phyloP scores from a whole-genome alignment of 2,329 filamentous ascomycete species.

The Trichoderma koningii region DNA sequence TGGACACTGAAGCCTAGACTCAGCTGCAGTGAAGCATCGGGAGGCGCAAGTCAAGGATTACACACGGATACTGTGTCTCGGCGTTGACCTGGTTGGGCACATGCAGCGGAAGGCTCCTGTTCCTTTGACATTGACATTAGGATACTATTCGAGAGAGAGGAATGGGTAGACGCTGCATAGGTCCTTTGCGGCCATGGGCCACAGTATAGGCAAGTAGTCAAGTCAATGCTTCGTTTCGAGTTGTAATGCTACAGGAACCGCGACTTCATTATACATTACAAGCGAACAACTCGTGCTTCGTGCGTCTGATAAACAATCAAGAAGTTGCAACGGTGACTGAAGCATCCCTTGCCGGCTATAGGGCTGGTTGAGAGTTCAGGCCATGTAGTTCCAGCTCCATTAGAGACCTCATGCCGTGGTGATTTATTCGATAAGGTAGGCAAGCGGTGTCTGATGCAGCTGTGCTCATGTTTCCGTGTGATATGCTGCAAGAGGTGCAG shows the following conservation, averaged over 20 bases:
- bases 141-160: not conserved
- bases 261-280: not conserved
- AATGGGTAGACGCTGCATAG: not conserved
- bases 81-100: not conserved
- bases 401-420: not conserved
- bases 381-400: not conserved
- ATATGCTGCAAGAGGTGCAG: too few species aligned
- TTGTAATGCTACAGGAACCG: too few species aligned
- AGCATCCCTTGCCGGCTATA: not conserved
- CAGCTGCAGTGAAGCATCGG: not conserved
- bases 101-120: not conserved
- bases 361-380: not conserved
- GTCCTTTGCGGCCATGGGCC: too few species aligned
- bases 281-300: not conserved
- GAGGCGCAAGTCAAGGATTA: not conserved
- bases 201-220: too few species aligned
- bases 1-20: not conserved
- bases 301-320: not conserved
- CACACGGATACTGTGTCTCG: not conserved
- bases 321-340: not conserved
- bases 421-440: not conserved
- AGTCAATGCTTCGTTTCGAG: too few species aligned
- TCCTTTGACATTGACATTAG: too few species aligned
- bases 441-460: not conserved
- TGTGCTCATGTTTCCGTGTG: not conserved